Conservation (phyloP, 2,329 filamentous ascomycete species). For the Scolecobasidium constrictum region DNA sequence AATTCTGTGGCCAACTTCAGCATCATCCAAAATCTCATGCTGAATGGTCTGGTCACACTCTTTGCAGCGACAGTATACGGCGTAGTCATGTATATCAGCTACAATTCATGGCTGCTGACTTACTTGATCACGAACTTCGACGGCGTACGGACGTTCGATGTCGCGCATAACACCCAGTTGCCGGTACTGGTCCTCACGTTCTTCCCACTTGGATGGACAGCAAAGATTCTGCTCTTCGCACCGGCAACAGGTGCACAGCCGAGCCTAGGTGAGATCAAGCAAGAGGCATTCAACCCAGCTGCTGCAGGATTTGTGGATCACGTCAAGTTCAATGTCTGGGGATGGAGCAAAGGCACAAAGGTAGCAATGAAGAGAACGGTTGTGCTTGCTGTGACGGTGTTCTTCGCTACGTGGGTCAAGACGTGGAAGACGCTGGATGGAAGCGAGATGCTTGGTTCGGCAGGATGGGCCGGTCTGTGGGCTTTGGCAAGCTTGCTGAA, state of each 20-base stretch:
- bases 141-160: slow-evolving; percentile 56
- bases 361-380: slow-evolving; percentile 46
- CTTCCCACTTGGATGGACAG: slow-evolving; percentile 59
- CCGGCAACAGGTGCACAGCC: slow-evolving; percentile 46
- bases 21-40: slow-evolving; percentile 46
- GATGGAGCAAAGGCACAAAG: slow-evolving; percentile 55
- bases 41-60: slow-evolving; percentile 34
- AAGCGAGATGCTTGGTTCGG: slow-evolving; percentile 58
- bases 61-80: slow-evolving; percentile 65
- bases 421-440: slow-evolving; percentile 57
- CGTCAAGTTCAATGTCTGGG: slow-evolving; percentile 54
- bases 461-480: slow-evolving; percentile 66
- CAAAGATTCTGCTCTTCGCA: slow-evolving; percentile 67
- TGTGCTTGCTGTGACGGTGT: slow-evolving; percentile 33
- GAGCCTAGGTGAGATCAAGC: slow-evolving; percentile 34
- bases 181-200: slow-evolving; percentile 39
- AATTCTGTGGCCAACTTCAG: slow-evolving; percentile 43
- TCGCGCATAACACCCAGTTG: slow-evolving; percentile 53
- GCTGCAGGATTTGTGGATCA: slow-evolving; percentile 59
- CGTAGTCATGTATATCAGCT: slow-evolving; percentile 58
- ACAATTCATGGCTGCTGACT: slow-evolving; percentile 58
- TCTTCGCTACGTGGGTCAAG: slow-evolving; percentile 51
- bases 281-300: slow-evolving; percentile 51
- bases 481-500: slow-evolving; percentile 50
- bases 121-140: slow-evolving; percentile 67